Evolutionary conservation across 352 stramenopile species (phyloP).

Genomic region (Globisporangium mamillatum): DNA sequence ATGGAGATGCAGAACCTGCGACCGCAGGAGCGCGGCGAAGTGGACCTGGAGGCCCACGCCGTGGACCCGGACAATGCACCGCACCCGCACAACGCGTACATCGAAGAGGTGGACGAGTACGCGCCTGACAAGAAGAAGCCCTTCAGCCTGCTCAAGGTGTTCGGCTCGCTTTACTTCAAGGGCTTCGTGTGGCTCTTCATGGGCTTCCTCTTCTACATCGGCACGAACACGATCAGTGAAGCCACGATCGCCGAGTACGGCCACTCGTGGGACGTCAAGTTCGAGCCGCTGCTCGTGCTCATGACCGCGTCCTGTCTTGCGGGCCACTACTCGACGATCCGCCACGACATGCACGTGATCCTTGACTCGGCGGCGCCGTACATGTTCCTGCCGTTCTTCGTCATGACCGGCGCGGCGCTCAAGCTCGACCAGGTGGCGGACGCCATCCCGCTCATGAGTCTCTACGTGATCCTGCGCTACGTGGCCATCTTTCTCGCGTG

Average conservation of each 20-base stretch:
- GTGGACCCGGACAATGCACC: slow-evolving; percentile 31
- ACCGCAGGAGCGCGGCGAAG: background rate
- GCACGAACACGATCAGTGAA: slow-evolving; percentile 42
- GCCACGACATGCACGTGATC: slow-evolving; percentile 79
- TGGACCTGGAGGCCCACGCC: slow-evolving; percentile 26
- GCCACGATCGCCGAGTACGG: slow-evolving; percentile 42
- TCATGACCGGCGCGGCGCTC: slow-evolving; percentile 69
- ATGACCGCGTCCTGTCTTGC: slow-evolving; percentile 66
- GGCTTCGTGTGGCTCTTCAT: slow-evolving; percentile 63
- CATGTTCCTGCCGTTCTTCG: slow-evolving; percentile 77
- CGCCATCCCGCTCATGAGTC: slow-evolving; percentile 60
- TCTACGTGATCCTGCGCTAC: slow-evolving; percentile 59
- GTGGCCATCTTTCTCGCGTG: slow-evolving; percentile 59
- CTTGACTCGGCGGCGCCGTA: slow-evolving; percentile 63
- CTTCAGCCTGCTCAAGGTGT: slow-evolving; percentile 2
- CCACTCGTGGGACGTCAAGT: slow-evolving; percentile 64
- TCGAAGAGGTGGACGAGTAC: slow-evolving; percentile 31
- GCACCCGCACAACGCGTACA: slow-evolving; percentile 56
- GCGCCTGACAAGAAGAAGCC: background rate
- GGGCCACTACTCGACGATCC: slow-evolving; percentile 56
- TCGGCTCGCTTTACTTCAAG: slow-evolving; percentile 52
- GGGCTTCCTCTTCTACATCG: slow-evolving; percentile 63
- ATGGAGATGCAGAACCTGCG: background rate
- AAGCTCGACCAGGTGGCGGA: slow-evolving; percentile 63
- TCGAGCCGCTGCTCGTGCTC: slow-evolving; percentile 66